Evolutionary conservation across 768 basidiomycete species (phyloP).

Genomic region (Hemileccinum rubropunctum): DNA sequence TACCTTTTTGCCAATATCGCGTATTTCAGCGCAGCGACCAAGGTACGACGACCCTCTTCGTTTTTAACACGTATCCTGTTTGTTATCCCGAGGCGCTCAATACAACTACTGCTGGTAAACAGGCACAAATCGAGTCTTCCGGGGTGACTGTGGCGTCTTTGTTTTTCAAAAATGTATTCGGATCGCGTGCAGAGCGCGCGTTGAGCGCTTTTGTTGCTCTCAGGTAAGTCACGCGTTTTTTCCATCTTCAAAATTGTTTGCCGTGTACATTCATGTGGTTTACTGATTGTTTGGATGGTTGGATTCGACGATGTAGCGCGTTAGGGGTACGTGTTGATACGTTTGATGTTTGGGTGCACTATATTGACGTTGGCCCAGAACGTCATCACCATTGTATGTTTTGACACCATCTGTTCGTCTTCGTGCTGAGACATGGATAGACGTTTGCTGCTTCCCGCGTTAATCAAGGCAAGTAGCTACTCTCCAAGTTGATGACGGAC

Average conservation of each 20-base stretch:
- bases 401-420: background rate
- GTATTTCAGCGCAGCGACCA: slow-evolving; percentile 44
- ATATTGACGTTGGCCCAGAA: slow-evolving; percentile 19
- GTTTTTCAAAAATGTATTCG: slow-evolving; percentile 61
- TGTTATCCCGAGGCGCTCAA: no score
- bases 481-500: background rate
- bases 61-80: no score
- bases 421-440: slow-evolving; percentile 23
- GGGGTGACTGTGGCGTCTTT: slow-evolving; percentile 58
- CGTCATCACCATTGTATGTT: slow-evolving; percentile 33
- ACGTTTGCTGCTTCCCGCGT: slow-evolving; percentile 52
- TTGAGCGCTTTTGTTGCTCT: slow-evolving; percentile 55
- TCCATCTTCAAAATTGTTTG: background rate
- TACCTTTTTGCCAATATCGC: slow-evolving; percentile 59
- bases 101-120: background rate
- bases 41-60: slow-evolving; percentile 7
- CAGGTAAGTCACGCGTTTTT: slow-evolving; percentile 35
- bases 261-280: background rate
- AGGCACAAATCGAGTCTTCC: slow-evolving; percentile 45
- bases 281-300: background rate
- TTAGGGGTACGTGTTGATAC: slow-evolving; percentile 26
- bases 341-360: background rate
- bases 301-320: slow-evolving; percentile 28
- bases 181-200: slow-evolving; percentile 47
- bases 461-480: slow-evolving; percentile 42